Conservation (phyloP, 2,329 filamentous ascomycete genomes). For the Aspergillus quadricinctus region DNA sequence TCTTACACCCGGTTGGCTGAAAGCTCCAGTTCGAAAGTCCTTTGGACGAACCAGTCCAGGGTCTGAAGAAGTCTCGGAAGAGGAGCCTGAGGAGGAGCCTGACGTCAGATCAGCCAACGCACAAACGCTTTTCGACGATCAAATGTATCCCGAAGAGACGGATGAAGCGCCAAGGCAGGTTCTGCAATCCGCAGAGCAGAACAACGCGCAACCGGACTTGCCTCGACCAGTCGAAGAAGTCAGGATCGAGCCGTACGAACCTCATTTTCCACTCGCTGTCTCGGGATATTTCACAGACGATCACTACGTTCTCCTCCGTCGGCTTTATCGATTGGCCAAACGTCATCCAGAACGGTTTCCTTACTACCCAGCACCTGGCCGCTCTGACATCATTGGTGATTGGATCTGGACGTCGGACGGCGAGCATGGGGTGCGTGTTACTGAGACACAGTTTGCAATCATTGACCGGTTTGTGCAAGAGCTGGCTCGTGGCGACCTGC, state of each 20-base stretch:
- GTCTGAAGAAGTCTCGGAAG: conserved; percentile 10
- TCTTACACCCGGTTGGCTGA: conserved; percentile 32
- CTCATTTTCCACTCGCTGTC: conserved; percentile 25
- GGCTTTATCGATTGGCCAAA: conserved; percentile 37
- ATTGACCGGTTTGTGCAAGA: conserved; percentile 39
- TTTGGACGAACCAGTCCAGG: conserved; percentile 12
- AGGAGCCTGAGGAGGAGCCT: conserved; percentile 17
- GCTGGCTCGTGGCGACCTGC: conserved; percentile 30
- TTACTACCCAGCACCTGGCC: conserved; percentile 32
- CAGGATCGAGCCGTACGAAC: conserved; percentile 9
- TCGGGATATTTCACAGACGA: conserved; percentile 41
- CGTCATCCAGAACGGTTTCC: conserved; percentile 34
- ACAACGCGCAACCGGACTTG: conserved; percentile 7
- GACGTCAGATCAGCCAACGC: conserved; percentile 8
- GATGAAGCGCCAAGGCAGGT: conserved; percentile 11
- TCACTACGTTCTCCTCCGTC: conserved; percentile 37
- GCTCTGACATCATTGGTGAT: conserved; percentile 38
- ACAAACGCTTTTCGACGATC: conserved; percentile 6
- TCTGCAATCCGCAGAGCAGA: conserved; percentile 1
- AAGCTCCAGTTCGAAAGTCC: conserved; percentile 22
- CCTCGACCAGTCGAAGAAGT: conserved; percentile 6
- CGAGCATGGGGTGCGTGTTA: conserved; percentile 37
- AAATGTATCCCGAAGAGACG: conserved; percentile 8
- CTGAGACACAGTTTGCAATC: conserved; percentile 40
- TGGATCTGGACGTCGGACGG: conserved; percentile 42